Conservation (phyloP, 2,329 filamentous ascomycete genomes). For the Pseudocercospora eumusae region DNA sequence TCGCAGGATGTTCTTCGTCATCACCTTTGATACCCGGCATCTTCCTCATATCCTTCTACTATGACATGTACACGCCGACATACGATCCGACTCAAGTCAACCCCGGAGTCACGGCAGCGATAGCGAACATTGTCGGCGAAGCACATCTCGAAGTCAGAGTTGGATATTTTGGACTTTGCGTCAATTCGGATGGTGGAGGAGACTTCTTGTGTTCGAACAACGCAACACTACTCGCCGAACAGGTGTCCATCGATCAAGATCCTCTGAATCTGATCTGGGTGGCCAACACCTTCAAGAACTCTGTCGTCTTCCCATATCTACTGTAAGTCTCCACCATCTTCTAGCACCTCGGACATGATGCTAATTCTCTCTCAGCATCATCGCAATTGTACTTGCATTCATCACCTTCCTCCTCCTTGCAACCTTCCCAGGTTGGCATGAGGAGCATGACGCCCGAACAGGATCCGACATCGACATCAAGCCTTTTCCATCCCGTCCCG, state of each 20-base stretch:
- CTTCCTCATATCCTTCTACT: constrained; percentile 98
- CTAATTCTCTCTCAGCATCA: constrained; percentile 64
- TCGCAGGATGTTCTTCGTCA: constrained; percentile 95
- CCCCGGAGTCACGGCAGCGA: constrained; percentile 80
- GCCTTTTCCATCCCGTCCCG: constrained; percentile 86
- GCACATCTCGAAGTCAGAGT: constrained; percentile 87
- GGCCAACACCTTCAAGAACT: constrained; percentile 94
- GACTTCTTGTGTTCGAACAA: constrained; percentile 97
- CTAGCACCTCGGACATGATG: neutral
- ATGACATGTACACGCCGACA: constrained; percentile 77
- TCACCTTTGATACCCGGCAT: constrained; percentile 93
- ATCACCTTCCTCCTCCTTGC: constrained; percentile 91
- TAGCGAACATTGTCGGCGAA: constrained; percentile 83
- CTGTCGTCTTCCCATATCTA: constrained; percentile 96
- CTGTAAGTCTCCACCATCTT: constrained; percentile 62
- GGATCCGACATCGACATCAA: constrained; percentile 89
- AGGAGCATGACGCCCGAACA: constrained; percentile 72
- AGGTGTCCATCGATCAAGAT: constrained; percentile 88
- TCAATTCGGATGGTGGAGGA: constrained; percentile 79
- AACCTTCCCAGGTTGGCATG: constrained; percentile 97
- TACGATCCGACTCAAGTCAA: constrained; percentile 88
- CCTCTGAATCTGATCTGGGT: constrained; percentile 97
- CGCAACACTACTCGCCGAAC: constrained; percentile 85
- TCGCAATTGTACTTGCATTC: constrained; percentile 96
- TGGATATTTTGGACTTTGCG: constrained; percentile 96